Percentiles rank a stretch among this genome's conserved stretches.
Evolutionary conservation across 179 eudicot species (phyloP).

Genomic region (Gypsophila paniculata): DNA sequence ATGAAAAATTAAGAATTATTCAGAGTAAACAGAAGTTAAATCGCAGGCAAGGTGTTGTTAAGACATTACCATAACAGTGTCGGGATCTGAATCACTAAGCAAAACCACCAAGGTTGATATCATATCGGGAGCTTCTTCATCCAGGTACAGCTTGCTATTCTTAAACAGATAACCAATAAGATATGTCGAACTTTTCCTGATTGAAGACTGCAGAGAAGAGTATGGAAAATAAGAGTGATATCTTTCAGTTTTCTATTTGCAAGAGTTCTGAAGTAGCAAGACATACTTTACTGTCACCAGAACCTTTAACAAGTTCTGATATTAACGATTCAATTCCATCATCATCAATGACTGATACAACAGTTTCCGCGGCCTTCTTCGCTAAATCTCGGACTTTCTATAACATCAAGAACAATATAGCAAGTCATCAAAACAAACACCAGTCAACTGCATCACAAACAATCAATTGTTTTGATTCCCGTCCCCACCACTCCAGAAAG

Average conservation of each 20-base stretch:
- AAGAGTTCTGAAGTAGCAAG: background rate
- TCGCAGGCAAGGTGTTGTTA: conserved; percentile 8
- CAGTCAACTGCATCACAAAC: background rate
- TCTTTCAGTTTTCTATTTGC: background rate
- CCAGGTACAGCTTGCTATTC: conserved; percentile 83
- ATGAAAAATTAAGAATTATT: conserved; percentile 19
- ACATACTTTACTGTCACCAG: conserved; percentile 45
- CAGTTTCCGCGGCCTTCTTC: conserved; percentile 94
- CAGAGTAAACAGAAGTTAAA: conserved; percentile 9
- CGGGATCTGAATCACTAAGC: conserved; percentile 87
- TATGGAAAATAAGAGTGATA: conserved; percentile 3
- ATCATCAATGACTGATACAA: conserved; percentile 88
- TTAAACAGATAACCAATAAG: conserved; percentile 85
- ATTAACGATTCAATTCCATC: conserved; percentile 82
- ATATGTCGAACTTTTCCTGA: conserved; percentile 72
- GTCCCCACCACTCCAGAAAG: background rate
- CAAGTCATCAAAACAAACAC: conserved; percentile 4
- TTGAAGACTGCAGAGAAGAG: conserved; percentile 51
- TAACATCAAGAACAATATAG: conserved; percentile 7
- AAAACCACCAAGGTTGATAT: conserved; percentile 77
- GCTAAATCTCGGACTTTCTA: conserved; percentile 71
- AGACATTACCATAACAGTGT: conserved; percentile 61
- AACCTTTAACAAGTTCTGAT: conserved; percentile 81
- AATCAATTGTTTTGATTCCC: background rate
- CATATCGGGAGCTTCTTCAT: conserved; percentile 89